phyloP scores from a whole-genome alignment of 768 basidiomycete genomes.

The Lactarius sp. region DNA sequence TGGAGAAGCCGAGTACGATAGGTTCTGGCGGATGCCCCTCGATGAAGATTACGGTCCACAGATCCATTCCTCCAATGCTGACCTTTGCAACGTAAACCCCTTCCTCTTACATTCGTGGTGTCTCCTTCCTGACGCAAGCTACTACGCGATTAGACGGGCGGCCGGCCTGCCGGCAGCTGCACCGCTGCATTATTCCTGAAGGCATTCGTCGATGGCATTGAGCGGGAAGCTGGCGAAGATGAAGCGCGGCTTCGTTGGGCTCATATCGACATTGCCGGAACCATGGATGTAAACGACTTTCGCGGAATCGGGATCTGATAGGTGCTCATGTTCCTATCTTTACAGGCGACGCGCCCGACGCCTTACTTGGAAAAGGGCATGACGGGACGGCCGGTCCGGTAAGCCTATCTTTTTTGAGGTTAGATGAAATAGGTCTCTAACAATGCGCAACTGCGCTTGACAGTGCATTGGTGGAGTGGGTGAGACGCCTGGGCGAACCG shows the following conservation, averaged over 20 bases:
- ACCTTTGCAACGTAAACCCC: conserved; percentile 65
- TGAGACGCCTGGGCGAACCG: conserved; percentile 13
- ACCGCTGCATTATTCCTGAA: conserved; percentile 88
- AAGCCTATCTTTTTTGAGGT: conserved; percentile 28
- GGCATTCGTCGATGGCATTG: conserved; percentile 71
- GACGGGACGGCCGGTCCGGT: conserved; percentile 79
- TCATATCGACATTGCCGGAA: conserved; percentile 78
- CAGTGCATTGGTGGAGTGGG: conserved; percentile 26
- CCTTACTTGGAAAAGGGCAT: conserved; percentile 70
- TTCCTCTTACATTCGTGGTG: not conserved
- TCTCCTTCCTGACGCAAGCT: not conserved
- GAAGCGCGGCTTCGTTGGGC: conserved; percentile 67
- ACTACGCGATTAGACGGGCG: conserved; percentile 50
- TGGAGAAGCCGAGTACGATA: conserved; percentile 70
- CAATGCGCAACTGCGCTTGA: not conserved
- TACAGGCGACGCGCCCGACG: conserved; percentile 46
- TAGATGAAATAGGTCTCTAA: not conserved
- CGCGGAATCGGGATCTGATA: not conserved
- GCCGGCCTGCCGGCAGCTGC: conserved; percentile 62
- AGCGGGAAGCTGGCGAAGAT: conserved; percentile 51
- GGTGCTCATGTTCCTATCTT: not conserved
- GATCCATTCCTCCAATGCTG: conserved; percentile 73
- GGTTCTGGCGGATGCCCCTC: conserved; percentile 88
- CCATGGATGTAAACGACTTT: conserved; percentile 55
- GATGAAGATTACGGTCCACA: conserved; percentile 76